A percentile compares a stretch with the other conserved stretches of the same genome.
Evolutionary conservation across 2,329 filamentous ascomycete species (phyloP).

Genomic region (Fusarium azukiicola): DNA sequence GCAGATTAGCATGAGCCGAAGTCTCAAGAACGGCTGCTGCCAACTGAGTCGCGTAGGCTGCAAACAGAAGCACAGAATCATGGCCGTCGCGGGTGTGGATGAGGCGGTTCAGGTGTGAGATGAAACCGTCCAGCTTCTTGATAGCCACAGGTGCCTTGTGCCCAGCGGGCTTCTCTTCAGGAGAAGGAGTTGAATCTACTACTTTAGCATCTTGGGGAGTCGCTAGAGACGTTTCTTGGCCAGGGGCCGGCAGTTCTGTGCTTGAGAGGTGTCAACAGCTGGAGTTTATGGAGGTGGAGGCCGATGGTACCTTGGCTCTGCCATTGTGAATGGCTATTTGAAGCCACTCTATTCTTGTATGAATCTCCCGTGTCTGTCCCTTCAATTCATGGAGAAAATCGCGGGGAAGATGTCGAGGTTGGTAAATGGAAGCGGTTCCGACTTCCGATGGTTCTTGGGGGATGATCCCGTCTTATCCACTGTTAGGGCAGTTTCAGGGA

Average conservation of each 20-base stretch:
- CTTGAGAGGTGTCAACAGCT: not conserved
- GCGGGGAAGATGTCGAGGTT: slow-evolving; percentile 7
- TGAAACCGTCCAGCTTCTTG: slow-evolving; percentile 37
- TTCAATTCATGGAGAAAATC: not conserved
- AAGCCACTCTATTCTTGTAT: not conserved
- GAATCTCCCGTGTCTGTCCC: not conserved
- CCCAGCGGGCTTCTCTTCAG: rapidly evolving
- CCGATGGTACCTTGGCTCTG: slow-evolving; percentile 12
- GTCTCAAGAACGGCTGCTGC: slow-evolving; percentile 32
- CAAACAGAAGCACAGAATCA: slow-evolving; percentile 38
- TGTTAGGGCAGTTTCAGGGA: slow-evolving; percentile 16
- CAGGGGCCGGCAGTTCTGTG: not conserved
- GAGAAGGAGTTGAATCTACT: rapidly evolving
- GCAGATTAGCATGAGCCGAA: not conserved
- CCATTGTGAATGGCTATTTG: slow-evolving; percentile 17
- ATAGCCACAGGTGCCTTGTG: not conserved
- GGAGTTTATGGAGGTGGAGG: not conserved
- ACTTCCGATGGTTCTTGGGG: slow-evolving; percentile 18
- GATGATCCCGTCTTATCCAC: slow-evolving; percentile 26
- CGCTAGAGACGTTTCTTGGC: not conserved
- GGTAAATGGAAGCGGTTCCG: not conserved
- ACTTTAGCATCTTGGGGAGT: not conserved
- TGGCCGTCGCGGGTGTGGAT: slow-evolving; percentile 44
- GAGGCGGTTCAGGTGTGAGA: slow-evolving; percentile 36
- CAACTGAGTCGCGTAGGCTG: slow-evolving; percentile 42